phyloP scores from a whole-genome alignment of 306 rosid genomes.

The Boehmeria nivea region DNA sequence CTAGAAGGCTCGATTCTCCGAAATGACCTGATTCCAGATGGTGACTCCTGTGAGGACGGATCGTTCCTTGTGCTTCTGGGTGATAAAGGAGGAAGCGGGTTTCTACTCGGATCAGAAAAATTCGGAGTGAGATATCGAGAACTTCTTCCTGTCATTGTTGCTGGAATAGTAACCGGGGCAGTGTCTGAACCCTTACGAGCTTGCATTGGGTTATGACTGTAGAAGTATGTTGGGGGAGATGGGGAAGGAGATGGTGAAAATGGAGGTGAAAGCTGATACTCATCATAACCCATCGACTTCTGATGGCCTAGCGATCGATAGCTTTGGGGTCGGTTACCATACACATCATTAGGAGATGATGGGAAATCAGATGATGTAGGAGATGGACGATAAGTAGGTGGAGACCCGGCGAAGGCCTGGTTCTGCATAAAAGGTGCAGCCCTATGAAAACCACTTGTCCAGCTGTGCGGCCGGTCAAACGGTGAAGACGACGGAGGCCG shows the following conservation, averaged over 20 bases:
- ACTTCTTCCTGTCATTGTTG: slow-evolving; percentile 39
- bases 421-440: slow-evolving; percentile 45
- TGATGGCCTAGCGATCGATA: slow-evolving; percentile 32
- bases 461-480: slow-evolving; percentile 63
- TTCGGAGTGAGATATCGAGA: slow-evolving; percentile 61
- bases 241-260: slow-evolving; percentile 74
- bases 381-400: slow-evolving; percentile 52
- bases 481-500: slow-evolving; percentile 40
- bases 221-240: slow-evolving; percentile 57
- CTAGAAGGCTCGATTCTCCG: slow-evolving; percentile 58
- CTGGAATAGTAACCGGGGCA: slow-evolving; percentile 79
- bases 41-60: slow-evolving; percentile 68
- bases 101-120: slow-evolving; percentile 69
- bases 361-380: slow-evolving; percentile 44
- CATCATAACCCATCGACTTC: slow-evolving; percentile 43
- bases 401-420: slow-evolving; percentile 55
- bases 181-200: slow-evolving; percentile 56
- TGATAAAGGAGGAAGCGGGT: slow-evolving; percentile 72
- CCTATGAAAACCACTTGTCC: slow-evolving; percentile 67
- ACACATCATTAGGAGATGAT: slow-evolving; percentile 54
- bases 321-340: slow-evolving; percentile 37
- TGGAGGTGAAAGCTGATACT: slow-evolving; percentile 86
- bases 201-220: slow-evolving; percentile 34
- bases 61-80: slow-evolving; percentile 56
- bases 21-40: slow-evolving; percentile 64